Conservation (phyloP, 1,139 yeast species). For the Blastobotrys petasosporus region DNA sequence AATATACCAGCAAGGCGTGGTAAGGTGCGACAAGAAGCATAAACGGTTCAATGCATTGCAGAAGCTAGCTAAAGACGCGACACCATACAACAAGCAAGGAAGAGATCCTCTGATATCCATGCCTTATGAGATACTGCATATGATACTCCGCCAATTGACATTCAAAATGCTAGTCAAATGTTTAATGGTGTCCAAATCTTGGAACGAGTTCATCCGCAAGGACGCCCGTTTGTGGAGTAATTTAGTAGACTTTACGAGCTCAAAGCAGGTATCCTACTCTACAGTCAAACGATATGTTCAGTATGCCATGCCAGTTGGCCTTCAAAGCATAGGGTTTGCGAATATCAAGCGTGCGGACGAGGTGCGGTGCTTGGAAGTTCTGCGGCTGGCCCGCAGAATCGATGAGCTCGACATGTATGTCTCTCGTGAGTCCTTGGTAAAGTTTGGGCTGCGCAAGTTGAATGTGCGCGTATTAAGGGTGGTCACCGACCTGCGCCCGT, state of each 20-base stretch:
- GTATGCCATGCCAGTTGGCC: slow-evolving; percentile 1
- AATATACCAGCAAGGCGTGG: slow-evolving; percentile 8
- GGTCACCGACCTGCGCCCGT: too few species aligned
- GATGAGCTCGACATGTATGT: too few species aligned
- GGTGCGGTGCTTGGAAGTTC: too few species aligned
- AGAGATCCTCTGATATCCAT: slow-evolving; percentile 8
- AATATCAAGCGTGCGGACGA: not conserved
- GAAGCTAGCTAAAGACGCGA: not conserved
- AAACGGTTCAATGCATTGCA: not conserved
- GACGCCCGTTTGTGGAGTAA: slow-evolving; percentile 10
- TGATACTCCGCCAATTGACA: slow-evolving; percentile 6
- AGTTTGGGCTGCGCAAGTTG: too few species aligned
- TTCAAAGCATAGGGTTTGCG: not conserved
- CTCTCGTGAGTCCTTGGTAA: too few species aligned
- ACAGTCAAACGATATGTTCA: slow-evolving; percentile 1
- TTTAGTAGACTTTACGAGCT: slow-evolving; percentile 3
- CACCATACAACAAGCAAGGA: slow-evolving; percentile 2
- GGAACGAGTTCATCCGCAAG: slow-evolving; percentile 6
- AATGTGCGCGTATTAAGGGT: too few species aligned
- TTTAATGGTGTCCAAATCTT: slow-evolving; percentile 7
- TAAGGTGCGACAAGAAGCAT: not conserved
- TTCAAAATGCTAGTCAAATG: slow-evolving; percentile 8
- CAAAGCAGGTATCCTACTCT: too few species aligned
- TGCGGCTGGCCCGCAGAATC: too few species aligned
- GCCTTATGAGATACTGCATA: slow-evolving; percentile 11